Base-by-base conservation (phyloP, 805 yeast species). In the Sungouiozyma ichnusensis region DNA sequence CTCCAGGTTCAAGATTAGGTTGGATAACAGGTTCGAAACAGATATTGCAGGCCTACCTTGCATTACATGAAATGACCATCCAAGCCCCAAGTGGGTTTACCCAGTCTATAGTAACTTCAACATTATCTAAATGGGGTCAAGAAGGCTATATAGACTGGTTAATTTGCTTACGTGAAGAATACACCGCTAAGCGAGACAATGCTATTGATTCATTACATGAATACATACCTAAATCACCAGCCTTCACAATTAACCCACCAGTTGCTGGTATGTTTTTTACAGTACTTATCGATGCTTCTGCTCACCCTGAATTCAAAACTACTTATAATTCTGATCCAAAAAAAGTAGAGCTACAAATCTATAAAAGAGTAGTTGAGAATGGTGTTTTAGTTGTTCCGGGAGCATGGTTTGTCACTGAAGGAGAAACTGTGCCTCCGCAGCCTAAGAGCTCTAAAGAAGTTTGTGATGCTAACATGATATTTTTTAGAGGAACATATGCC, bases 211-310 rank as follows among this genome's bases (percentile, higher is more conserved):
- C 94, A 6, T 67, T 88, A 51, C 67, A 65, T 53, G 72, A 78
- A 51, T 68, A 72, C 62, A 61, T 82, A 59, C 63, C 64, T 40
- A 35, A 48, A 13, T 41, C 42, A 13, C 50, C 52, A 15, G 51
- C 49, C 7, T 62, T 69, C 35, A 51, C 59, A 32, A 71, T 62
- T 49, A 63, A 63, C 42, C 75, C 81, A 35, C 94, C 94, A 32
- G 77, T 74, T 36, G 94, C 94, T 2, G 94, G 94, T 60, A 84
- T 84, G 94, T 84, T 85, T 64, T 80, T 84, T 66, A 81, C 87
- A 45, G 72, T 83, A 44, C 65, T 66, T 19, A 66, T 87, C 40
- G 94, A 85, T 59, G 84, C 87, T 34, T 60, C 86, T 16, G 74
- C 77, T 60, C 96, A 87, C 60, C 95, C 95, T 29, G 74, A 77